Evolutionary conservation across 78 protist genomes (phyloP), one percentile per base, ranked within the genome.

Genomic region (Dictyostelium capitatum): DNA sequence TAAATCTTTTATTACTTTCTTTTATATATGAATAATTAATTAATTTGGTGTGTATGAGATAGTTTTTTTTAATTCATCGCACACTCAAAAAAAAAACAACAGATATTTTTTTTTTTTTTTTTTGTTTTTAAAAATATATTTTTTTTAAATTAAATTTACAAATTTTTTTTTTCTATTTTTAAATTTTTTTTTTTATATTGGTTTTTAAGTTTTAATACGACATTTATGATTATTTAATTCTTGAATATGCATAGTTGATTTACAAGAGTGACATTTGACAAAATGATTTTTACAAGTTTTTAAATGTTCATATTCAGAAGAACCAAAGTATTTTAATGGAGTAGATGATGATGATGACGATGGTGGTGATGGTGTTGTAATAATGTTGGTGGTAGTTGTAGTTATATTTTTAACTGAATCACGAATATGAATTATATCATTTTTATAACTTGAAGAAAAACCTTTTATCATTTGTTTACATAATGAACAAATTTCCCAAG

Each of bases 251-350:
- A 75, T 20, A 6, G 67, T 48, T 14, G 14, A 50, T 75, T 56
- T 51, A 56, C 83, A 79, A 15, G 72, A 79, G 25, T 23, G 83
- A 79, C 83, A 79, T 54, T 79, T 51, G 19, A 79, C 37, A 28
- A 20, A 30, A 32, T 79, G 83, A 56, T 79, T 79, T 37, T 50
- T 50, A 56, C 83, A 79, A 43, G 19, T 62, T 19, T 23, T 48
- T 37, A 79, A 79, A 56, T 79, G 83, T 79, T 32, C 37, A 56
- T 30, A 54, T 54, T 79, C 83, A 30, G 83, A 43, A 43, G 30
- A 43, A 19, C 43, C 43, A 37, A 37, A 37, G 43, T 37, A 37
- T 37, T 37, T 37, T 37, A 37, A 37, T 37, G 43, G 43, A n/a
- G 19, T 59, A n/a, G 56, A 10, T 57, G 67, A 57, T n/a, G 6